These are phyloP conservation scores for Ophiostoma triangulosporum DNA, from an alignment of 2,329 filamentous ascomycete species.

Conservation along the genomic window DNA sequence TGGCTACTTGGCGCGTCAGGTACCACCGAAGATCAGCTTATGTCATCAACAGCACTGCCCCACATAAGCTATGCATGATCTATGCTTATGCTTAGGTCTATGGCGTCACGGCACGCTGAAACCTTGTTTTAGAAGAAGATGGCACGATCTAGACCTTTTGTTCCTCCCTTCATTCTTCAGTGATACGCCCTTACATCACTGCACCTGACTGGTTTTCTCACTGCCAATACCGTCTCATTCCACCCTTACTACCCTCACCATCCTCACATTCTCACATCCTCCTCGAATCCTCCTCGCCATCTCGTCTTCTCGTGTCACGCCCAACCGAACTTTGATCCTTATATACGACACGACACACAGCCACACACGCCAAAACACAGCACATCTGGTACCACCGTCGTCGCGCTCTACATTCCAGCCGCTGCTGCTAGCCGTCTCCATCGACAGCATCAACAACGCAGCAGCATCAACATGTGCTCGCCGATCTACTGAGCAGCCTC, in stretches of 20 bases:
- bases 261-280: neutral
- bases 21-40: neutral
- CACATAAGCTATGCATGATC: constrained; percentile 10
- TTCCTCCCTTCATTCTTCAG: neutral
- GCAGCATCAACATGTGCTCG: constrained; percentile 5
- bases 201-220: neutral
- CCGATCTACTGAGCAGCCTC: constrained; percentile 2
- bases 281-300: neutral
- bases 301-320: neutral
- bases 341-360: neutral
- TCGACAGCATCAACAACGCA: neutral
- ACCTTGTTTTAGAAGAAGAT: constrained; percentile 8
- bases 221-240: neutral
- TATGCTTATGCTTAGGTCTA: constrained; percentile 3
- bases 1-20: constrained; percentile 1
- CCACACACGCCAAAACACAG: neutral
- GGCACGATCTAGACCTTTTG: neutral
- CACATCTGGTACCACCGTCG: neutral
- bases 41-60: neutral
- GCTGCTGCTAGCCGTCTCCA: neutral
- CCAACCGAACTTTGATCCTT: neutral
- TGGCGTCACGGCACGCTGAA: constrained; percentile 12
- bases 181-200: neutral
- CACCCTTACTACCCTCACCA: too few relatives aligned
- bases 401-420: neutral